Evolutionary conservation across 352 stramenopile genomes (phyloP).

Genomic region (Pythium scleroteichum): DNA sequence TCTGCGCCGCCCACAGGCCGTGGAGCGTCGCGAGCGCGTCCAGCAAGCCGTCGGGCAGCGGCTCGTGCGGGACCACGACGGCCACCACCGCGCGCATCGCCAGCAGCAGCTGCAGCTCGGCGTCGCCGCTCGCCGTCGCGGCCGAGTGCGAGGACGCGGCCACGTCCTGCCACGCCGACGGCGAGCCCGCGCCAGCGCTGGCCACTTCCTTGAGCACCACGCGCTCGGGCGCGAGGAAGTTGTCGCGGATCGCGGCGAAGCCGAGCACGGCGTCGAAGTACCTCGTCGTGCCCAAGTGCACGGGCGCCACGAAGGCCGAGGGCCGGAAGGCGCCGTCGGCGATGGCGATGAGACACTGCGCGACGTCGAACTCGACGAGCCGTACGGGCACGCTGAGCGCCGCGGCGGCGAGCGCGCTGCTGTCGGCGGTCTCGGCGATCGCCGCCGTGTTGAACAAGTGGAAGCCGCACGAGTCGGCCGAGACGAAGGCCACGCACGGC

Average conservation of each 20-base stretch:
- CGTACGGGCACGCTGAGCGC: slow-evolving; percentile 35
- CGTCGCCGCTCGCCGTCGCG: slow-evolving; percentile 22
- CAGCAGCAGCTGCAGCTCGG: slow-evolving; percentile 40
- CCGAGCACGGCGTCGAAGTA: slow-evolving; percentile 43
- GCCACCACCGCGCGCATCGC: slow-evolving; percentile 31
- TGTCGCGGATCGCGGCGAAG: slow-evolving; percentile 56
- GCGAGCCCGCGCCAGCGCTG: slow-evolving; percentile 10
- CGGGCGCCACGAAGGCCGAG: slow-evolving; percentile 40
- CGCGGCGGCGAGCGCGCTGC: neutral
- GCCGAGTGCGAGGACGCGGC: slow-evolving; percentile 10
- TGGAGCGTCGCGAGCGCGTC: slow-evolving; percentile 44
- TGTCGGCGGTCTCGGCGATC: slow-evolving; percentile 13
- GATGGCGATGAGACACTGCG: slow-evolving; percentile 43
- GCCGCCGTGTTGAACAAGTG: slow-evolving; percentile 40
- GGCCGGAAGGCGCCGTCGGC: slow-evolving; percentile 56
- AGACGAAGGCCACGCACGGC: slow-evolving; percentile 42
- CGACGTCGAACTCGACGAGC: slow-evolving; percentile 67
- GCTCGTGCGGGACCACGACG: slow-evolving; percentile 42
- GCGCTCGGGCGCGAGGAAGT: slow-evolving; percentile 52
- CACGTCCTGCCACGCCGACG: slow-evolving; percentile 37
- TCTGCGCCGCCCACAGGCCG: slow-evolving; percentile 9
- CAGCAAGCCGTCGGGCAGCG: slow-evolving; percentile 40
- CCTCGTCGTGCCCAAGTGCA: slow-evolving; percentile 42
- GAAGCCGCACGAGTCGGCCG: slow-evolving; percentile 46
- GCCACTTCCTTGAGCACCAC: slow-evolving; percentile 49